Evolutionary conservation across 192 early-diverging fungal species (phyloP).

Genomic region (Entrophospora sp.): DNA sequence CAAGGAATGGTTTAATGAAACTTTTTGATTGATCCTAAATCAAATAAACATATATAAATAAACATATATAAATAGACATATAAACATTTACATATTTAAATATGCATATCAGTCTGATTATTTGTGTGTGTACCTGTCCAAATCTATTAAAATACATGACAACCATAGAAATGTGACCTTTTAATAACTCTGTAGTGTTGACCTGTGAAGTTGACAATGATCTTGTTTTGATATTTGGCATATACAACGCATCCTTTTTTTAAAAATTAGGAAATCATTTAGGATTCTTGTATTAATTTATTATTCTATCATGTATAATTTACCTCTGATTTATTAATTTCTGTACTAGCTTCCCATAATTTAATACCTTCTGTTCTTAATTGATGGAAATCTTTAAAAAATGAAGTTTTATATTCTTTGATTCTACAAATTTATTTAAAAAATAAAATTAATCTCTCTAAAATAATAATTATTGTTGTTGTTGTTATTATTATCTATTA

Average conservation of each 20-base stretch:
- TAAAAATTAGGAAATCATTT: neutral
- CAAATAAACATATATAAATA: neutral
- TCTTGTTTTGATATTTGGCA: constrained; percentile 8
- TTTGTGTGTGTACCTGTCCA: neutral
- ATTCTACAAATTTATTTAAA: neutral
- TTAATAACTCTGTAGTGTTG: neutral
- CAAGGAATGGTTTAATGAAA: neutral
- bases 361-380: constrained; percentile 1
- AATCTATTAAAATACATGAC: neutral
- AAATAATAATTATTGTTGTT: neutral
- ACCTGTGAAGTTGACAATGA: neutral
- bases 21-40: neutral
- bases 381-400: constrained; percentile 8
- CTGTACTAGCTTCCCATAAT: constrained; percentile 6
- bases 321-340: neutral
- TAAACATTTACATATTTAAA: too few relatives aligned
- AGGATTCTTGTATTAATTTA: neutral
- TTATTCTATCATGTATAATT: neutral
- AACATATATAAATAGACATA: too few relatives aligned
- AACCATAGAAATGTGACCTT: neutral
- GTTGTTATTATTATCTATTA: neutral
- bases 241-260: constrained; percentile 9
- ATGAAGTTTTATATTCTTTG: constrained; percentile 6
- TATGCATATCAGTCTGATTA: too few relatives aligned
- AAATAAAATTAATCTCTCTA: too few relatives aligned